These are phyloP conservation scores for Termitomyces sp. DNA, from an alignment of 768 basidiomycete genomes.

Conservation along the genomic window DNA sequence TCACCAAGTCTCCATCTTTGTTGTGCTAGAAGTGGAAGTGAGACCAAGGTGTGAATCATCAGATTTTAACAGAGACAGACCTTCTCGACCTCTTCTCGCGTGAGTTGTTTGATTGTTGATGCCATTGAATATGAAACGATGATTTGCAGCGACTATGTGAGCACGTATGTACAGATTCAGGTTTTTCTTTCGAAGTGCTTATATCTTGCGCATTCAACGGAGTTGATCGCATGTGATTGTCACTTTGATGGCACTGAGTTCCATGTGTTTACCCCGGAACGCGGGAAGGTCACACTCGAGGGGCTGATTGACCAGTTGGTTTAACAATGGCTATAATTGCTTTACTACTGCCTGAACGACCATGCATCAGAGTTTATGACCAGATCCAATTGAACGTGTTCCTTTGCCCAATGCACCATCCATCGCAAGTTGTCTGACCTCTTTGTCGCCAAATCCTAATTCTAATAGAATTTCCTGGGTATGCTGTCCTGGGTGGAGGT, in stretches of 20 bases:
- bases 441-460: constrained; percentile 37
- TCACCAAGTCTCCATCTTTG: constrained; percentile 64
- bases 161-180: not conserved
- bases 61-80: constrained; percentile 27
- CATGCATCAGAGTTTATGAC: constrained; percentile 12
- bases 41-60: not conserved
- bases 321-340: not conserved
- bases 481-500: constrained; percentile 45
- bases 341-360: no score
- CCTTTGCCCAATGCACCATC: constrained; percentile 44
- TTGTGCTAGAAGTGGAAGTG: constrained; percentile 51
- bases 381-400: constrained; percentile 11
- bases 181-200: not conserved
- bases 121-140: constrained; percentile 15
- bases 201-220: not conserved
- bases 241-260: not conserved
- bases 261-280: constrained; percentile 3
- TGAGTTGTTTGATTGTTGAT: constrained; percentile 30
- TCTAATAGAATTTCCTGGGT: constrained; percentile 48
- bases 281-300: not conserved
- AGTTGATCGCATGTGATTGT: constrained; percentile 6
- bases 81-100: constrained; percentile 69
- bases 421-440: constrained; percentile 30
- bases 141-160: not conserved
- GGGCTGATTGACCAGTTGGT: not conserved